phyloP scores from a whole-genome alignment of 2,329 filamentous ascomycete genomes.

The Tolypocladium inflatum region DNA sequence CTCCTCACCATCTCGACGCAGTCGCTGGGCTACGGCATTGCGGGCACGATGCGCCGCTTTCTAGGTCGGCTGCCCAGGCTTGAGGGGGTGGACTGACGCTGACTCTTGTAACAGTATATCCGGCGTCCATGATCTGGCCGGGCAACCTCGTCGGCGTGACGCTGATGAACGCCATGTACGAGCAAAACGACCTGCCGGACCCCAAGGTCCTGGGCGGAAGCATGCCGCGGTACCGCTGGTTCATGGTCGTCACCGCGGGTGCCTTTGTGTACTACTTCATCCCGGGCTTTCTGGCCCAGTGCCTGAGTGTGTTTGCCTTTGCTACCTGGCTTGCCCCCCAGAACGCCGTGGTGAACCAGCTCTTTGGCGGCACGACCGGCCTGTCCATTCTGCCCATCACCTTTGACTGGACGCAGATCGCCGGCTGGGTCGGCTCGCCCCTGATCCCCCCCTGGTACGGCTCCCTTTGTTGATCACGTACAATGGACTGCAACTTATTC shows the following conservation, averaged over 20 bases:
- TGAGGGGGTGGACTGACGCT: background rate
- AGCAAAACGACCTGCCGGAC: slow-evolving; percentile 40
- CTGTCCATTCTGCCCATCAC: slow-evolving; percentile 61
- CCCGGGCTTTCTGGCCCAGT: slow-evolving; percentile 59
- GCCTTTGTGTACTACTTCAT: slow-evolving; percentile 61
- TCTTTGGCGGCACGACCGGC: slow-evolving; percentile 62
- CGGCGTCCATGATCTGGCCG: slow-evolving; percentile 68
- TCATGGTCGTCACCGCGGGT: slow-evolving; percentile 44
- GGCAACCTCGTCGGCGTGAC: slow-evolving; percentile 55
- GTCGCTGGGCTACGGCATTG: slow-evolving; percentile 59
- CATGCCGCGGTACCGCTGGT: slow-evolving; percentile 58
- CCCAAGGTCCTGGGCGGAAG: slow-evolving; percentile 49
- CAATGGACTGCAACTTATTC: background rate
- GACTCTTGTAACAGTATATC: slow-evolving; percentile 36
- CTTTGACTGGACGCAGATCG: slow-evolving; percentile 68
- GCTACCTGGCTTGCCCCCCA: slow-evolving; percentile 64
- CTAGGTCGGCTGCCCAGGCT: slow-evolving; percentile 32
- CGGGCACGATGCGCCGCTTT: slow-evolving; percentile 57
- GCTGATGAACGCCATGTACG: slow-evolving; percentile 65
- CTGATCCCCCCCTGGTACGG: slow-evolving; percentile 58
- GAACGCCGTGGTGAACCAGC: slow-evolving; percentile 58
- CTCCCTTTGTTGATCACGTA: background rate
- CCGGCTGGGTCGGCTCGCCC: slow-evolving; percentile 58
- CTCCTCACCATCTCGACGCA: slow-evolving; percentile 60
- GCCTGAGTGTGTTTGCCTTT: slow-evolving; percentile 61